A percentile compares a stretch with the other conserved stretches of the same genome.
Evolutionary conservation across 2,329 filamentous ascomycete species (phyloP).

Genomic region (Trichoderma sp.): DNA sequence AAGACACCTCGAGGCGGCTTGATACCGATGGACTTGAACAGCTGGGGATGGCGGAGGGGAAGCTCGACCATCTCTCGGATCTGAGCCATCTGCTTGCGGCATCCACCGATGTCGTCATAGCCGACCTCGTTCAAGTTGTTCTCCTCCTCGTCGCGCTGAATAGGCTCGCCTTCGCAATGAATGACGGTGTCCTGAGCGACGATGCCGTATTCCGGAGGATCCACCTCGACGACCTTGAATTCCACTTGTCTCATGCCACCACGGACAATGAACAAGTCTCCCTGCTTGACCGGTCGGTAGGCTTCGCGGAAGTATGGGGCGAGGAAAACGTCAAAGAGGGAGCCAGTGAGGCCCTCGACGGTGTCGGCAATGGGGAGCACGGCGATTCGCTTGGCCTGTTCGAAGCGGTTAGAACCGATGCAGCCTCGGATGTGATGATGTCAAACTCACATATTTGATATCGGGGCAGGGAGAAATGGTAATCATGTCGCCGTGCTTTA

Average conservation of each 20-base stretch:
- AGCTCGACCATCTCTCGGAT: slow-evolving; percentile 98
- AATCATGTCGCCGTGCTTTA: slow-evolving; percentile 98
- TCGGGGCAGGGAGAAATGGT: slow-evolving; percentile 97
- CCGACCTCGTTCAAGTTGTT: slow-evolving; percentile 99
- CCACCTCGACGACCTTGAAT: slow-evolving; percentile 99
- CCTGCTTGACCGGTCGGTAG: slow-evolving; percentile 95
- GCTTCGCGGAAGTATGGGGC: slow-evolving; percentile 99
- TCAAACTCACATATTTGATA: slow-evolving; percentile 94
- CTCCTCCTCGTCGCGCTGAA: slow-evolving; percentile 98
- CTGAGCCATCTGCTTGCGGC: slow-evolving; percentile 99
- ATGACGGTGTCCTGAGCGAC: slow-evolving; percentile 99
- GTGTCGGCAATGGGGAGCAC: slow-evolving; percentile 98
- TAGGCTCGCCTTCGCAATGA: slow-evolving; percentile 84
- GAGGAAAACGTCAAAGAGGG: slow-evolving; percentile 98
- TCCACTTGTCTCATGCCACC: slow-evolving; percentile 99
- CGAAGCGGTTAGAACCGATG: neutral
- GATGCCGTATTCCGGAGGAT: slow-evolving; percentile 97
- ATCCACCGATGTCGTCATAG: slow-evolving; percentile 98
- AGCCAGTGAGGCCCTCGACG: slow-evolving; percentile 95
- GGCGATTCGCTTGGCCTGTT: slow-evolving; percentile 94
- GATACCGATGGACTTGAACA: slow-evolving; percentile 99
- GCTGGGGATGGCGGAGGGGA: slow-evolving; percentile 91
- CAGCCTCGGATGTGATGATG: neutral
- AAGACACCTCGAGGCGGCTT: slow-evolving; percentile 98
- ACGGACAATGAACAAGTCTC: slow-evolving; percentile 94